Base-by-base conservation (phyloP, 441 rosid genomes). In the Syzygium syzygioides region DNA sequence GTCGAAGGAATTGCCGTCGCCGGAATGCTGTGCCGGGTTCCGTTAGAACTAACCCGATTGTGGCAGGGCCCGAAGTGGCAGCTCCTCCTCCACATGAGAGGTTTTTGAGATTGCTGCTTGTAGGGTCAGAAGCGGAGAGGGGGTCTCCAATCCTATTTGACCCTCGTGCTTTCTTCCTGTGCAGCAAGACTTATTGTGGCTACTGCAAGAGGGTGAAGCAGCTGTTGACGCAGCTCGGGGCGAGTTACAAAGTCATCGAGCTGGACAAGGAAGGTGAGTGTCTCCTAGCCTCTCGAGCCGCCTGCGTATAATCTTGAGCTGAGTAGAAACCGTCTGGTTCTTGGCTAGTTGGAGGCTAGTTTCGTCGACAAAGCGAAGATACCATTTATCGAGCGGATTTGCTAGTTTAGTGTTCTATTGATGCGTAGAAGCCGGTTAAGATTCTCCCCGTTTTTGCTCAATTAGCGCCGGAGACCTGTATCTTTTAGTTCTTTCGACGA, bases 131-230 rank as follows among this genome's bases (percentile, higher is more conserved):
- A 53, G 59, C 25, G 17, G 45, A 45, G 30, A 53, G 30, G 14
- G 17, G 23, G 57, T 85, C 45, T 84, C 59, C 59, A 15, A 53
- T 53, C 28, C 23, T n/a, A 41, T 25, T 32, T n/a, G 59, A 71
- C 83, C 37, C 28, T 23, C 52, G 34, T 59, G 34, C 37, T 41
- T 79, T 23, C 25, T 45, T 79, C 30, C 25, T 45, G 52, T 14
- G n/a, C 90, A 89, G 90, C 50, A 89, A 89, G 48, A 89, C 90
- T 25, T 48, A 86, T 28, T 48, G 90, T 30, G 88, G 88, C 55
- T 89, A 57, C 30, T 86, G 90, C 86, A 37, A 32, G 62, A 89
- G 79, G 86, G 84, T 86, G 37, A 89, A 89, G 88, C 56, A 89
- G 88, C 86, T 86, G 54, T 48, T 59, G 45, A 86, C 88, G 14